phyloP scores from a whole-genome alignment of 495 filamentous ascomycete species.

The Podospora appendiculata region DNA sequence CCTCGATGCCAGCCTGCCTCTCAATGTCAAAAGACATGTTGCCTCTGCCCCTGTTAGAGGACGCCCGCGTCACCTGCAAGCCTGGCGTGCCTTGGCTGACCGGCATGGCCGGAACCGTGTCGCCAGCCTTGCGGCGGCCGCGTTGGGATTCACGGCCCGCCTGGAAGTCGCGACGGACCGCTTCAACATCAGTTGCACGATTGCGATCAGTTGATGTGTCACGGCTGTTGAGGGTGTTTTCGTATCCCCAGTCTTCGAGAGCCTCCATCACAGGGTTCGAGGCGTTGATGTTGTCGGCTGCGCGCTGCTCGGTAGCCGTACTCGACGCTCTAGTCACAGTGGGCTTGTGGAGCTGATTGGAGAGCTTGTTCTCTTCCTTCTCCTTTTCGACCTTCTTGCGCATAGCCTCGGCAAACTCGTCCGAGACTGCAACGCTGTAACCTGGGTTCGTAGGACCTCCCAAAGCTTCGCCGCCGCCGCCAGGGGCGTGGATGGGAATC shows the following conservation, averaged over 20 bases:
- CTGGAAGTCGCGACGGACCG: slow-evolving; percentile 15
- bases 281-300: slow-evolving; percentile 31
- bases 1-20: slow-evolving; percentile 15
- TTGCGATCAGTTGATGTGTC: slow-evolving; percentile 21
- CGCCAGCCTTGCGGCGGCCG: slow-evolving; percentile 37
- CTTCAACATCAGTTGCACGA: slow-evolving; percentile 17
- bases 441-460: slow-evolving; percentile 63
- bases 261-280: slow-evolving; percentile 27
- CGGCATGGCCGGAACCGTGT: slow-evolving; percentile 22
- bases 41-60: slow-evolving; percentile 1
- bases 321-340: slow-evolving; percentile 5
- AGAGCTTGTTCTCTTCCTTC: slow-evolving; percentile 56
- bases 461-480: slow-evolving; percentile 57
- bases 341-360: slow-evolving; percentile 23
- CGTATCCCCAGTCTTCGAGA: slow-evolving; percentile 34
- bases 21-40: slow-evolving; percentile 23
- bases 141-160: slow-evolving; percentile 31
- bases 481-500: slow-evolving; percentile 79
- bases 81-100: slow-evolving; percentile 12
- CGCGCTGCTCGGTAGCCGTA: slow-evolving; percentile 24
- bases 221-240: slow-evolving; percentile 24
- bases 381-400: slow-evolving; percentile 51
- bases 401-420: slow-evolving; percentile 52
- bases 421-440: slow-evolving; percentile 66
- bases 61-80: slow-evolving; percentile 27